Evolutionary conservation across 345 rosid species (phyloP).

Genomic region (Noccaea bulbosa): DNA sequence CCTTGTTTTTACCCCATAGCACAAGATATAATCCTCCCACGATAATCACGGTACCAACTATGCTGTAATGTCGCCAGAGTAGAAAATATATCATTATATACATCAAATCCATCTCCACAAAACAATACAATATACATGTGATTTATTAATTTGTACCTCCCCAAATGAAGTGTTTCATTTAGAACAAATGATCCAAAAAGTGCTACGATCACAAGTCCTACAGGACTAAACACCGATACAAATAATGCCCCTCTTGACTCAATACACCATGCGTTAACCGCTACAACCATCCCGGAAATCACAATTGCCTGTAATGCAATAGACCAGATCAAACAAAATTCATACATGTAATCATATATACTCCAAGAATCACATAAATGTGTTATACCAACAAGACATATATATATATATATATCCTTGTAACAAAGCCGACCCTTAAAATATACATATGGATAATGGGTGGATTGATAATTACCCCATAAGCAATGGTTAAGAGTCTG

Average conservation of each 20-base stretch:
- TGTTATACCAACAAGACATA: slow-evolving; percentile 26
- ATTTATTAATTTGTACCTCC: slow-evolving; percentile 48
- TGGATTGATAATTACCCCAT: slow-evolving; percentile 39
- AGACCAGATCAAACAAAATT: background rate
- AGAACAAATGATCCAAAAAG: slow-evolving; percentile 50
- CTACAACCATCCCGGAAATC: slow-evolving; percentile 46
- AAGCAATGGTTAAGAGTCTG: slow-evolving; percentile 48
- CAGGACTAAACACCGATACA: slow-evolving; percentile 53
- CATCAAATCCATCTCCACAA: slow-evolving; percentile 4
- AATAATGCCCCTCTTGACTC: slow-evolving; percentile 53
- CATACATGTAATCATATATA: background rate
- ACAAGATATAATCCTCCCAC: slow-evolving; percentile 52
- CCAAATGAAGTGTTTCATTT: slow-evolving; percentile 50
- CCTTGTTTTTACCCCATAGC: slow-evolving; percentile 57
- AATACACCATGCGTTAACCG: slow-evolving; percentile 50
- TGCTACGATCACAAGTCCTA: slow-evolving; percentile 52
- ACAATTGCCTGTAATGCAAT: slow-evolving; percentile 45
- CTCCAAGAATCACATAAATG: background rate
- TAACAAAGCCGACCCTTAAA: too few relatives aligned
- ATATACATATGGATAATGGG: background rate
- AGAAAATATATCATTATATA: slow-evolving; percentile 25
- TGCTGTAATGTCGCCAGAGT: slow-evolving; percentile 40
- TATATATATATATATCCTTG: too few relatives aligned
- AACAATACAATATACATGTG: slow-evolving; percentile 22
- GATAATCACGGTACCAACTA: slow-evolving; percentile 49